phyloP scores from a whole-genome alignment of 148 eudicot species.

The Drosera capensis region DNA sequence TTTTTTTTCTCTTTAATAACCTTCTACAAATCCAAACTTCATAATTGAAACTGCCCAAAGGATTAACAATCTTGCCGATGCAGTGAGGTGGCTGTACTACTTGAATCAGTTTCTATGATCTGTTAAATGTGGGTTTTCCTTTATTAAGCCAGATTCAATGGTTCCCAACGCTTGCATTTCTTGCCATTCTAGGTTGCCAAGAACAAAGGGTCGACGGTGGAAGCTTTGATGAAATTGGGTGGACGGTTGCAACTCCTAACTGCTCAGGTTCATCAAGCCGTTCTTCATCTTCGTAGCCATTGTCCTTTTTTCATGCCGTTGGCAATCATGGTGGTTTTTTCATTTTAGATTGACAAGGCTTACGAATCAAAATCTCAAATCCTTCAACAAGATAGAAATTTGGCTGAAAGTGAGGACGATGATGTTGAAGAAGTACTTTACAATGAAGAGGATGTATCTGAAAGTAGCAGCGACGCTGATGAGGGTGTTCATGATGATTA shows the following conservation, averaged over 20 bases:
- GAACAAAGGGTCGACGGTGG: constrained; percentile 27
- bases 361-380: constrained; percentile 24
- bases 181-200: constrained; percentile 37
- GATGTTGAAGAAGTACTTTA: constrained; percentile 54
- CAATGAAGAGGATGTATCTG: constrained; percentile 48
- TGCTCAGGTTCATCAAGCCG: constrained; percentile 48
- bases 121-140: background rate
- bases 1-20: too few relatives aligned
- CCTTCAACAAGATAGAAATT: constrained; percentile 14
- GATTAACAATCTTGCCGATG: too few relatives aligned
- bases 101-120: background rate
- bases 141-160: background rate
- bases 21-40: too few relatives aligned
- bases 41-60: too few relatives aligned
- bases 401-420: constrained; percentile 59
- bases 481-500: background rate
- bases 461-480: constrained; percentile 25
- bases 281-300: constrained; percentile 1
- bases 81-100: too few relatives aligned
- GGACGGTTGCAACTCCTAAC: constrained; percentile 87
- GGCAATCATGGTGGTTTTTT: background rate
- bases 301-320: background rate
- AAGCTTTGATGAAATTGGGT: constrained; percentile 52
- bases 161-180: background rate
- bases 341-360: constrained; percentile 62